Evolutionary conservation across 2,329 filamentous ascomycete species (phyloP), one percentile per base, ranked within the genome.

Genomic region (Ustulina deusta): DNA sequence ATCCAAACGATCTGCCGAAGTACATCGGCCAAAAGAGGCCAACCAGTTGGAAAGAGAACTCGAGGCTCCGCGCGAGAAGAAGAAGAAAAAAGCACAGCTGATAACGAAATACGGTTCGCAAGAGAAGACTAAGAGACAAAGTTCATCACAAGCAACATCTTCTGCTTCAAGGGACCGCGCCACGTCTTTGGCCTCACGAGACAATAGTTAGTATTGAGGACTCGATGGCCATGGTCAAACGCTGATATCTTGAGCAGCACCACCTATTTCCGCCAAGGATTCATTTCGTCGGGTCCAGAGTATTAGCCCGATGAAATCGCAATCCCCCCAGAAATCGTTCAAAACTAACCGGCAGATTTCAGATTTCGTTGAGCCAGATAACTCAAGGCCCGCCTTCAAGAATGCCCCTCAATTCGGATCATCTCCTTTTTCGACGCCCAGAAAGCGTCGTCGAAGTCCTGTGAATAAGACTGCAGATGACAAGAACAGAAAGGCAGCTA

Each of bases 1-100:
- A 38, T 76, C 73, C 15, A 77, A 75, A 63, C 74, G 74, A 58
- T 65, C 65, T 49, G 69, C 70, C 29, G 68, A 71, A 34, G 71
- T 73, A 56, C 22, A 61, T 6, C 20, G 29, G 36, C 13, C 64
- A 29, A 48, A 62, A 17, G 49, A n/a, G 17, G 29, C 34, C 25
- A 70, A 52, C 32, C 69, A 74, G 38, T 34, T 75, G 1, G 65
- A 44, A 29, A 64, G 69, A 51, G 29, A 49, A 49, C 56, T 51
- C 27, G 71, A 71, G n/a, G 69, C 17, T n/a, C 44, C 5, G 58
- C 68, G 54, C 40, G 49, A 57, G 22, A 61, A 42, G 67, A 61
- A 42, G 67, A 56, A 49, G 36, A 51, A 56, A 63, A 64, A 63
- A n/a, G 40, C 42, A 32, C 17, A 9, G 59, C 25, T 20, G 61